phyloP scores from a whole-genome alignment of 75 land plant genomes.

The Ceratopteris richardii region DNA sequence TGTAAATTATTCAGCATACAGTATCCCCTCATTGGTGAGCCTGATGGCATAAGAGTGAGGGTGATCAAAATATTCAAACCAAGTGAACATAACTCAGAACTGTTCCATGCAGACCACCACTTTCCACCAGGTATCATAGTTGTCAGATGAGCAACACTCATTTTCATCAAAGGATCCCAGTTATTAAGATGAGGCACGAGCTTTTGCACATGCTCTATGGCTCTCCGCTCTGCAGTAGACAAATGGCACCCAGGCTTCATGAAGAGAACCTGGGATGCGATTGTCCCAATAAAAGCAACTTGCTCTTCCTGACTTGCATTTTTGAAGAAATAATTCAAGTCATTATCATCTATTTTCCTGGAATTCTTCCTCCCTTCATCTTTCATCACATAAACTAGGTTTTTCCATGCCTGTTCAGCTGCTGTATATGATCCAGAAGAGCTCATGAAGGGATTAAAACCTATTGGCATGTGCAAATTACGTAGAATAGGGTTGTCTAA shows the following conservation, averaged over 20 bases:
- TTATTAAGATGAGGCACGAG: background rate
- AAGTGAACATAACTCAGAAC: conserved; percentile 7
- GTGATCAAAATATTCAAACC: conserved; percentile 13
- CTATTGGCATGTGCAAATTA: conserved; percentile 8
- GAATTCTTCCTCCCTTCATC: background rate
- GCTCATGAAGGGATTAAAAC: conserved; percentile 22
- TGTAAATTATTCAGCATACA: conserved; percentile 7
- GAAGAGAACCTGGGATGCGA: conserved; percentile 12
- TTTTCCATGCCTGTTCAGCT: conserved; percentile 6
- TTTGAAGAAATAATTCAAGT: conserved; percentile 1
- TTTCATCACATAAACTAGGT: background rate
- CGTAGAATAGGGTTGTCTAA: conserved; percentile 12
- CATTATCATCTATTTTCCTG: too few relatives aligned
- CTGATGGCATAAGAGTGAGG: conserved; percentile 10
- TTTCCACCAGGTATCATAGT: background rate
- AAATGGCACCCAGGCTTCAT: conserved; percentile 6
- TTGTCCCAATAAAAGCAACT: conserved; percentile 7
- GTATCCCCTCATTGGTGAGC: conserved; percentile 21
- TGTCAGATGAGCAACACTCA: background rate
- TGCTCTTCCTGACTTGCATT: background rate
- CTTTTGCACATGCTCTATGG: conserved; percentile 3
- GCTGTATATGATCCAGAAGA: conserved; percentile 3
- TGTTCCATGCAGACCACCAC: background rate
- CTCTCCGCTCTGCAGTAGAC: conserved; percentile 7
- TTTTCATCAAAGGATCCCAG: background rate